Evolutionary conservation across 2,329 filamentous ascomycete genomes (phyloP), one percentile per base, ranked within the genome.

Genomic region (Chalaropsis ovoidea): DNA sequence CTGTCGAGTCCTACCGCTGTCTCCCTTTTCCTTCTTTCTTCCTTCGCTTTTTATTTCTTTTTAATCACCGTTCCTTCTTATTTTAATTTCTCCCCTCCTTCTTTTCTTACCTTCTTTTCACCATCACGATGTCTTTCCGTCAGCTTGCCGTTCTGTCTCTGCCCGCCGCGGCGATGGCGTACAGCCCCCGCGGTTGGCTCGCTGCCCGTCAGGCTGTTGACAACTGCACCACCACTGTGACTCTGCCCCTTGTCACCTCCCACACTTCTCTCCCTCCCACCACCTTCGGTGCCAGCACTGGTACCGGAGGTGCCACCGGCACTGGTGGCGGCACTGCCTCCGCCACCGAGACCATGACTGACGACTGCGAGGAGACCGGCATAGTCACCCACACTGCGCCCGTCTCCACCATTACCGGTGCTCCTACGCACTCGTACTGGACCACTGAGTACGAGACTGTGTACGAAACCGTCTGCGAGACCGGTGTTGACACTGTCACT

Each of bases 381-480:
- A 11, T 31, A 2, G 31, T 31, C 3, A 31, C 31, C 3, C 31
- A 31, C 31, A 31, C 31, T 2, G 31, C 31, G 3, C 31, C 31
- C 31, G 6, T 31, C 3, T 31, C 35, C 8, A 42, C 39, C 35
- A 63, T 24, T 1, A 43, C 61, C 1, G 27, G 41, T 11, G 27
- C 41, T 8, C 62, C 65, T 6, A 42, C 56, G 49, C 8, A 54
- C 60, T 2, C 49, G 24, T 17, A 24, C 39, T n/a, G 17, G 45
- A 63, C 63, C 17, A 68, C 64, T 2, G 66, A 64, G 42, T 66
- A 65, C 58, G 65, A 64, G 1, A 67, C 67, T 7, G 64, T 67
- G 27, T 68, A 68, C 56, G 66, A 67, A 17, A 61, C 41, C 4
- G 47, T 66, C 11, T 65, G 66, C 47, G 49, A 64, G 24, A 68